A percentile compares a stretch with the other conserved stretches of the same genome.
Conservation (phyloP, 495 filamentous ascomycete genomes). For the Melanomma pulvis-pyrius region DNA sequence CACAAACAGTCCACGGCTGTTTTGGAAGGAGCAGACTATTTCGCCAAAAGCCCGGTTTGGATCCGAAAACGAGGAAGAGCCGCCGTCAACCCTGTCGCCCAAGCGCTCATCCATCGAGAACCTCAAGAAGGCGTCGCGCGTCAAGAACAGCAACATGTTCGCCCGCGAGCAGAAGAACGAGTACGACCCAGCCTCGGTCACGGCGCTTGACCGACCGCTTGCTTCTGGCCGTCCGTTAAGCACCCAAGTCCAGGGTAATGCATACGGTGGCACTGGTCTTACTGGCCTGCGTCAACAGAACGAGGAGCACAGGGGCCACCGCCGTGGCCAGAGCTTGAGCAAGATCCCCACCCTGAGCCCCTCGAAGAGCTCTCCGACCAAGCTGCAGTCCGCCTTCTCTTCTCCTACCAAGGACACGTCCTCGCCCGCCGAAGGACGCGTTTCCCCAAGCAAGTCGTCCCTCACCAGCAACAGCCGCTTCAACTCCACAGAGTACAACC, state of each 20-base stretch:
- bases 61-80: conserved; percentile 70
- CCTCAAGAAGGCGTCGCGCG: conserved; percentile 86
- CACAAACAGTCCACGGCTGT: conserved; percentile 67
- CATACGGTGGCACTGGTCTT: conserved; percentile 52
- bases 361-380: conserved; percentile 34
- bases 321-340: conserved; percentile 44
- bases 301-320: conserved; percentile 42
- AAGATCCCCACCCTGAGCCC: conserved; percentile 44
- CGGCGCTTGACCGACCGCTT: conserved; percentile 75
- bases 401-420: conserved; percentile 47
- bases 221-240: conserved; percentile 62
- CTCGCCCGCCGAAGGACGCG: conserved; percentile 73
- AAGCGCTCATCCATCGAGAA: conserved; percentile 90
- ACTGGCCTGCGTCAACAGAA: conserved; percentile 50
- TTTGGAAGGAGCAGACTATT: conserved; percentile 80
- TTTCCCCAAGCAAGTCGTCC: conserved; percentile 84
- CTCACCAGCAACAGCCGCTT: conserved; percentile 65
- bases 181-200: conserved; percentile 80
- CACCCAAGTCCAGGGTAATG: conserved; percentile 65
- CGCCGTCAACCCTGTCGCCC: conserved; percentile 54
- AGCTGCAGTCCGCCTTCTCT: conserved; percentile 22
- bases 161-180: conserved; percentile 85
- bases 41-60: conserved; percentile 62
- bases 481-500: conserved; percentile 68
- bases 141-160: conserved; percentile 96